Conservation (phyloP, 2,329 filamentous ascomycete genomes). For the Colletotrichum sp. region DNA sequence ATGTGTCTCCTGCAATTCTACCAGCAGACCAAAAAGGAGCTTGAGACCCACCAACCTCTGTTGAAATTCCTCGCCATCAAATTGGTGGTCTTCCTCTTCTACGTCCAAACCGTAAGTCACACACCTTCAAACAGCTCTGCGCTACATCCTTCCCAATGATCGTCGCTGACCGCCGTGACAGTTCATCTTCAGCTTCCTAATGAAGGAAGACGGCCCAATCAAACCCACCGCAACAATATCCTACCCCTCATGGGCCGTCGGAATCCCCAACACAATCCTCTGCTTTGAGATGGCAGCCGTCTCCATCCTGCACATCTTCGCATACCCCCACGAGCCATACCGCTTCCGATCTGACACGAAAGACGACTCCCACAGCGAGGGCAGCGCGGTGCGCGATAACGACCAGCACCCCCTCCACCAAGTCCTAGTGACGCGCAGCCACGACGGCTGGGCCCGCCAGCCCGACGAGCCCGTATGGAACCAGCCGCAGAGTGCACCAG, state of each 20-base stretch:
- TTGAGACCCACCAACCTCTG: neutral
- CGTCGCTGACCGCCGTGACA: neutral
- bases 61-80: constrained; percentile 1
- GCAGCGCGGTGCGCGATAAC: neutral
- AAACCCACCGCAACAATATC: neutral
- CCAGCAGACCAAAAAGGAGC: neutral
- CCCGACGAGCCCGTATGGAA: neutral
- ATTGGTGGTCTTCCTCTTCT: neutral
- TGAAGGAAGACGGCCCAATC: neutral
- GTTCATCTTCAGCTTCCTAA: neutral
- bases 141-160: neutral
- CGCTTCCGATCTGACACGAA: neutral
- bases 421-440: neutral
- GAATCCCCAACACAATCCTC: neutral
- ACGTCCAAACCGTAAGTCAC: neutral
- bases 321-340: neutral
- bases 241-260: neutral
- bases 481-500: fast-evolving
- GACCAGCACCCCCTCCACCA: neutral
- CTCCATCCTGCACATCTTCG: neutral
- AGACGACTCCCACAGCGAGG: neutral
- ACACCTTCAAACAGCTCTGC: neutral
- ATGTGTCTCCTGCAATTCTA: neutral
- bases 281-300: constrained; percentile 3
- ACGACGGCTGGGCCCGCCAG: neutral